Evolutionary conservation across 768 basidiomycete genomes (phyloP), one percentile per base, ranked within the genome.

Genomic region (Tricholoma bakamatsutake): DNA sequence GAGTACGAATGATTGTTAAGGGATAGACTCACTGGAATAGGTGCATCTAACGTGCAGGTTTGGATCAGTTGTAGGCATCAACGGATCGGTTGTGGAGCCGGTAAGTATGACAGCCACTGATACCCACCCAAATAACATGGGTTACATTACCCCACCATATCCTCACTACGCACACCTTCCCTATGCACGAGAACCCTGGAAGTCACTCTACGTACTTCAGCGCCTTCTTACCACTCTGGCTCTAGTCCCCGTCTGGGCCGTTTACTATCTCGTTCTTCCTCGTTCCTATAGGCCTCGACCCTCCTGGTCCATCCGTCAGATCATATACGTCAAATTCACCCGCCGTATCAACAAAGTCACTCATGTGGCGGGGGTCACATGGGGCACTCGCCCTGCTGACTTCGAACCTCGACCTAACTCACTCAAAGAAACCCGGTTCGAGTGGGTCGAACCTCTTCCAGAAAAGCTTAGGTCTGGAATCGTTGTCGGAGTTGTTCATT

Each of bases 281-380:
- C 68, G 72, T n/a, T 66, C 67, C 17, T 67, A 63, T 40, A 72
- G 80, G 18, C 80, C 80, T n/a, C 72, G 80, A 3, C 60, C 69
- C 18, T 79, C 78, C 0, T 82, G 80, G 80, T 74, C 73, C 8
- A 57, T 82, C 39, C 69, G 70, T 27, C 80, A 81, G 64, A 72
- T 79, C 40, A 64, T 82, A 59, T 69, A 76, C 54, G 77, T 80
- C 61, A 76, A 77, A 58, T 82, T 81, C 60, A 80, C 75, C 0
- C 73, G 77, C 34, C 73, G 80, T 34, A 76, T 82, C 10, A 79
- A 71, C 72, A 76, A 72, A 59, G 75, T 82, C 51, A 79, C 80
- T 11, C 80, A 82, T 59, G 75, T 80, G 13, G 80, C 80, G 34
- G 80, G 80, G 24, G 80, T 82, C 17, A 81, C 79, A 8, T 80